Evolutionary conservation across 352 stramenopile species (phyloP).

Genomic region (Phytophthora sp.): DNA sequence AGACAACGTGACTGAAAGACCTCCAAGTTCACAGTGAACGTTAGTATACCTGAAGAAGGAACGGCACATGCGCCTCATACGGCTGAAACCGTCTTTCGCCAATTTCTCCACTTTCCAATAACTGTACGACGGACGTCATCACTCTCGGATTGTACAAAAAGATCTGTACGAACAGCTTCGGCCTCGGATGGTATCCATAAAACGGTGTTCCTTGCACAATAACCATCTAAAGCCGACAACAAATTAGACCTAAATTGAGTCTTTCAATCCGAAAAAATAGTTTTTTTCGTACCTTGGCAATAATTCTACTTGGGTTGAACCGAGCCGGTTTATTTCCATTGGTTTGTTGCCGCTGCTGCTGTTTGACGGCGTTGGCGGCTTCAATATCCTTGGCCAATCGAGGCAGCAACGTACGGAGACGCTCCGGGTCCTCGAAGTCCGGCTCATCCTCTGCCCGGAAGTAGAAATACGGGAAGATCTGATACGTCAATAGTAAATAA

Average conservation of each 20-base stretch:
- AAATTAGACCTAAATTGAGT: not conserved
- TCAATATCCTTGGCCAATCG: conserved; percentile 81
- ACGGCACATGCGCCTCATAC: conserved; percentile 91
- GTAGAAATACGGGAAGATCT: conserved; percentile 92
- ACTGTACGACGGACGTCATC: conserved; percentile 64
- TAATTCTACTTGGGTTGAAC: conserved; percentile 37
- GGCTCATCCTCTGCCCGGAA: conserved; percentile 70
- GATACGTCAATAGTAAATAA: not conserved
- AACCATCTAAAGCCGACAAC: conserved; percentile 61
- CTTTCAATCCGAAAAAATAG: not conserved
- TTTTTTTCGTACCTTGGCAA: conserved; percentile 69
- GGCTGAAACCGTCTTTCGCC: conserved; percentile 78
- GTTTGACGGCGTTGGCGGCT: conserved; percentile 49
- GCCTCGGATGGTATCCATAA: conserved; percentile 84
- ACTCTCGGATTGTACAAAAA: conserved; percentile 87
- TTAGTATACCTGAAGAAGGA: conserved; percentile 88
- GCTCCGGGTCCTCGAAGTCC: conserved; percentile 71
- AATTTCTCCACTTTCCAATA: conserved; percentile 87
- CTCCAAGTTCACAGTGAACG: too few relatives aligned
- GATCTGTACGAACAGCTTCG: conserved; percentile 89
- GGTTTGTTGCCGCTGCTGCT: conserved; percentile 40
- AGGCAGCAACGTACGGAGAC: conserved; percentile 63
- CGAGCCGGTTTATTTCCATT: conserved; percentile 9
- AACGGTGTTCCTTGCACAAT: conserved; percentile 90
- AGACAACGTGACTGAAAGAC: too few relatives aligned